These are phyloP conservation scores for Alternaria angustiovoidea DNA, from an alignment of 2,329 filamentous ascomycete genomes.

Conservation along the genomic window DNA sequence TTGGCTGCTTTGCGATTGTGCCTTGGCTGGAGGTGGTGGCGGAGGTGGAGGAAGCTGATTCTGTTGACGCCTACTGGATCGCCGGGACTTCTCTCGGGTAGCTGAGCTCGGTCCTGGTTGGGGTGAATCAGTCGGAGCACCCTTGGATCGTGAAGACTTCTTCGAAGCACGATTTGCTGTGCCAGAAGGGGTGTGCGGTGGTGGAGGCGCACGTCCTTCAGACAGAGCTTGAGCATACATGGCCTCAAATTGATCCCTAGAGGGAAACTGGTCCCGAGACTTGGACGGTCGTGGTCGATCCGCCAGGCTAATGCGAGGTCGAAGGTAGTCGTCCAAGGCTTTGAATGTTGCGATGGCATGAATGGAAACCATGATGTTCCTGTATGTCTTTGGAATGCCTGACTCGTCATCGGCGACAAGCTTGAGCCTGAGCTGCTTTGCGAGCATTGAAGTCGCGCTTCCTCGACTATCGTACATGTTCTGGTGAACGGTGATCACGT, in stretches of 20 bases:
- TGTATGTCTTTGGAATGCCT: slow-evolving; percentile 84
- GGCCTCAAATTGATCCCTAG: slow-evolving; percentile 71
- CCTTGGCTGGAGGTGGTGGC: slow-evolving; percentile 59
- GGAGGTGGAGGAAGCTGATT: slow-evolving; percentile 62
- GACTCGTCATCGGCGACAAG: slow-evolving; percentile 89
- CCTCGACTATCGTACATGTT: slow-evolving; percentile 90
- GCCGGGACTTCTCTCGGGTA: slow-evolving; percentile 70
- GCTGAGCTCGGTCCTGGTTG: slow-evolving; percentile 56
- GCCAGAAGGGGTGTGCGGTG: slow-evolving; percentile 47
- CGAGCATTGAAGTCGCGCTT: slow-evolving; percentile 93
- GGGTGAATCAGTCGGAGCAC: slow-evolving; percentile 51
- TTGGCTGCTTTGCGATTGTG: slow-evolving; percentile 35
- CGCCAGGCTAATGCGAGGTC: slow-evolving; percentile 81
- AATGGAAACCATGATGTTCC: slow-evolving; percentile 97
- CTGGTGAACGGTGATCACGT: slow-evolving; percentile 94
- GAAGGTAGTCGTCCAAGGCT: slow-evolving; percentile 91
- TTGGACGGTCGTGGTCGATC: slow-evolving; percentile 74
- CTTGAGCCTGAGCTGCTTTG: slow-evolving; percentile 91
- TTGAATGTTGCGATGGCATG: slow-evolving; percentile 99
- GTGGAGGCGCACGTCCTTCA: slow-evolving; percentile 49
- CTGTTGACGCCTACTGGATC: slow-evolving; percentile 67
- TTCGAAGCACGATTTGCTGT: slow-evolving; percentile 41
- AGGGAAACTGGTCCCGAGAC: slow-evolving; percentile 64
- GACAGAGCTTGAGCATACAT: slow-evolving; percentile 74
- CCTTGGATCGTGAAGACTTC: slow-evolving; percentile 44